Evolutionary conservation across 2,329 filamentous ascomycete species (phyloP), one percentile per base, ranked within the genome.

Genomic region (Aspergillus costaricaensis): DNA sequence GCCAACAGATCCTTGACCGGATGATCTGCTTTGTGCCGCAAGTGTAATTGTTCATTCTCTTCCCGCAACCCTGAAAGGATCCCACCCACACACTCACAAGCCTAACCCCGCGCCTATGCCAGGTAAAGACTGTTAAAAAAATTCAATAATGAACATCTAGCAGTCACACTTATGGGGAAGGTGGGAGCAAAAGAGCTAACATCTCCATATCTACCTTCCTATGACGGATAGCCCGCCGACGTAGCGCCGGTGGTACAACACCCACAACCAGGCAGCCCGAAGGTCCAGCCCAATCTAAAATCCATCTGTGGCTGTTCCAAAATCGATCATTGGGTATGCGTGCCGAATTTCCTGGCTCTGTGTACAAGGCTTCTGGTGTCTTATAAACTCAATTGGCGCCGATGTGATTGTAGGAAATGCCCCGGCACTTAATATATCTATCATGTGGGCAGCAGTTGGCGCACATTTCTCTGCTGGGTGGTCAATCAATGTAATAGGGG

Each of bases 241-340:
- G 41, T 17, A 5, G 51, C 15, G 36, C 21, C 12, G 50, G 41
- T 44, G 41, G 41, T 23, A 44, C 41, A 8, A 43, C 23, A n/a
- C n/a, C 50, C 50, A 53, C 19, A 43, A 17, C 30, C 32, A 15
- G 15, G 15, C 23, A 38, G 39, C 9, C 30, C 7, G 12, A 27
- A 41, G 51, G 51, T 6, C 51, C 36, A 53, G 51, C 36, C 51
- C 51, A 21, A 53, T 53, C 51, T 53, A 39, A 23, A 27, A 41
- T 41, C 51, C 51, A 15, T 23, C 32, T 1, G 25, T 41, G 51
- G 39, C 6, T 53, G 51, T 39, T 25, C 17, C 17, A 44, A 21
- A 10, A 2, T 19, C 9, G 39, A 43, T 43, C 12, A 19, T 17
- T 44, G 15, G 41, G 27, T 14, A 12, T 44, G 41, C n/a, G 51